Evolutionary conservation across 2,329 filamentous ascomycete species (phyloP).

Genomic region (Chaetomiaceae sp.): DNA sequence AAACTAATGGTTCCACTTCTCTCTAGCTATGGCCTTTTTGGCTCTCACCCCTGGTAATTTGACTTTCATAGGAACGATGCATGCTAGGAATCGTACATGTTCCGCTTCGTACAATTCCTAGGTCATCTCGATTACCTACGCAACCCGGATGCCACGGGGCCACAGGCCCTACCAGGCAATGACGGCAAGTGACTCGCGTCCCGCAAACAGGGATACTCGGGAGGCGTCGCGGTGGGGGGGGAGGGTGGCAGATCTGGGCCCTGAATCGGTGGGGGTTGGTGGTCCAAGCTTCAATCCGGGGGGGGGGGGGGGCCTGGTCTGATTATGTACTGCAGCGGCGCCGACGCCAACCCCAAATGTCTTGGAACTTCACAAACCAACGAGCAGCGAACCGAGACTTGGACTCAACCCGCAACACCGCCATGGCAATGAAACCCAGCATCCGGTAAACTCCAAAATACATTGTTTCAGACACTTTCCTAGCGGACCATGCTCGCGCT

Average conservation of each 20-base stretch:
- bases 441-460: not conserved
- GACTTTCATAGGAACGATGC: too few relatives aligned
- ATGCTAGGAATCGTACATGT: too few relatives aligned
- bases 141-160: too few relatives aligned
- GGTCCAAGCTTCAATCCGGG: not conserved
- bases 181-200: too few relatives aligned
- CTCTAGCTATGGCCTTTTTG: too few relatives aligned
- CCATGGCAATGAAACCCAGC: not conserved
- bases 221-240: not conserved
- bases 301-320: not conserved
- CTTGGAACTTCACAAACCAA: not conserved
- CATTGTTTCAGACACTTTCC: not conserved
- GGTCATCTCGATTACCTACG: too few relatives aligned
- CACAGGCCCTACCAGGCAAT: too few relatives aligned
- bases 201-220: not conserved
- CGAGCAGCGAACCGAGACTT: not conserved
- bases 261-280: not conserved
- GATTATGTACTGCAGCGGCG: not conserved
- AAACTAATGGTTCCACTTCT: constrained; percentile 3
- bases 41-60: too few relatives aligned
- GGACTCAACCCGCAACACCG: not conserved
- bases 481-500: not conserved
- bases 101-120: too few relatives aligned
- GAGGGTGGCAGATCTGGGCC: not conserved
- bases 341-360: not conserved